Base-by-base conservation (phyloP, 306 rosid species). In the Fagus sylvatica region DNA sequence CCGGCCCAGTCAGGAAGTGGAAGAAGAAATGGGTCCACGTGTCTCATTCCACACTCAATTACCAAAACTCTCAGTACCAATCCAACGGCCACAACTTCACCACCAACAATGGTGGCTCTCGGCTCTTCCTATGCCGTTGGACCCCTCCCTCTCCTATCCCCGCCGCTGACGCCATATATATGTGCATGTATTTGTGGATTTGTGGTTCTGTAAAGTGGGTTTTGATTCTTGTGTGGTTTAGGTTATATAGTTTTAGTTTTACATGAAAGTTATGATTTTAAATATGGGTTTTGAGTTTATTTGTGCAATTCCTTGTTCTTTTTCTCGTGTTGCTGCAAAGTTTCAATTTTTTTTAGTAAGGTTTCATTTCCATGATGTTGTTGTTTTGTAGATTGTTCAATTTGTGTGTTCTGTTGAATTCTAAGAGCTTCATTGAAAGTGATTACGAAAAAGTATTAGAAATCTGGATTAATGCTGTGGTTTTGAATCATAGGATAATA, bases 21-120 rank as follows among this genome's bases (percentile, higher is more conserved):
- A 88, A 89, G 94, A 96, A 96, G 92, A 90, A 83, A 76, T 96
- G 99, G 99, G 98, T 93, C 53, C 88, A 89, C 70, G 98, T 90
- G 40, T 75, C 97, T 1, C 79, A 90, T 4, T 82, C 96, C 53
- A 77, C 74, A 64, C 17, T 65, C 61, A 49, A 39, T 75, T 83
- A 81, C 75, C 80, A 85, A 30, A 37, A 69, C 67, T 75, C 88
- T 41, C 87, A 79, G 6, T 69, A 89, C 36, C 87, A 80, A 48
- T 78, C 86, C 80, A 85, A 75, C 79, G 80, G 68, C 67, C 78
- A 70, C 4, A 76, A 75, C 71, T 15, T 0, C 51, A 78, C 2
- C 78, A 80, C 42, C 74, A 67, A 13, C 71, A 46, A 28, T 9
- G 70, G 66, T 12, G 80, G 79, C 48, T 87, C 95, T 70, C 91